Evolutionary conservation across 2,329 filamentous ascomycete genomes (phyloP), one percentile per base, ranked within the genome.

Genomic region (Epichloe gansuensis): DNA sequence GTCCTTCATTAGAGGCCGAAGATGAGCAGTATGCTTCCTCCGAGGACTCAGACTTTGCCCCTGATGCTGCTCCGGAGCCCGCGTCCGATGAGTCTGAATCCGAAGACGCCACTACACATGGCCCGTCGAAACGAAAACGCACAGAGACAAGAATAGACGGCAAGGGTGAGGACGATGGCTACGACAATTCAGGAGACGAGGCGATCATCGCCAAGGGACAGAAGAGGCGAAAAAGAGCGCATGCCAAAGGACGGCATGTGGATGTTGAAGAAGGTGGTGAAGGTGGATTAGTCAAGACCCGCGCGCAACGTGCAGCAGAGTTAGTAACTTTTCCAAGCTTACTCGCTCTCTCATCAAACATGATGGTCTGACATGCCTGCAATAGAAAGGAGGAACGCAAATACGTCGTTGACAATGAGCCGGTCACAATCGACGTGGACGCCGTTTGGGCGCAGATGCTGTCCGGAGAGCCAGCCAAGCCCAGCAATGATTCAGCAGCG

Each of bases 131-230:
- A 50, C 59, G 58, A 50, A 57, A 54, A 36, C 57, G 49, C n/a
- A 42, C 53, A 45, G 53, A 45, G 27, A 52, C 45, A 12, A 51
- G 64, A 12, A 47, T 58, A 40, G 62, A 58, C 9, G 56, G 57
- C 2, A 68, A 58, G 15, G 57, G 57, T 2, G 68, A 72, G 4
- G 74, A 77, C 56, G 70, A 70, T 0, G 79, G 73, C 1, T 79
- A 81, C 54, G 76, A 81, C 54, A 84, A 84, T 57, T 87, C 84
- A 0, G 84, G 84, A n/a, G 84, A 88, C 60, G 84, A 88, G 60
- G 76, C 77, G 0, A 77, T 86, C 51, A 83, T 88, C 58, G 70
- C 77, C 45, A 81, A 75, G 57, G 81, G 76, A 17, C 78, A 76
- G 60, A 82, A 76, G 61, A 69, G 70, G 50, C 69, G 66, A 38